phyloP scores from a whole-genome alignment of 2,329 filamentous ascomycete genomes.

The Penicillium rolfsii region DNA sequence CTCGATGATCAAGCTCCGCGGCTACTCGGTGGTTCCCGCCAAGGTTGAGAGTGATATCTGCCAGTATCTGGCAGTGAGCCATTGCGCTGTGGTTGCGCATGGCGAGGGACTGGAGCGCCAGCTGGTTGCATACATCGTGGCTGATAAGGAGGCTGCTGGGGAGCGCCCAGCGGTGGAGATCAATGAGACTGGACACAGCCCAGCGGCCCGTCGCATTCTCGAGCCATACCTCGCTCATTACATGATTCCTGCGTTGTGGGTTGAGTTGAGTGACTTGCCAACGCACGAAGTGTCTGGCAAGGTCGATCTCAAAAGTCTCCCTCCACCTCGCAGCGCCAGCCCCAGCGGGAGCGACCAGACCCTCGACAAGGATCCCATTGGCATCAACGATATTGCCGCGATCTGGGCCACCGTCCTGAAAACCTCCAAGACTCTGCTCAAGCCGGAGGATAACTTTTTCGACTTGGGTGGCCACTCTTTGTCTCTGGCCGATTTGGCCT shows the following conservation, averaged over 20 bases:
- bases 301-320: constrained; percentile 72
- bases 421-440: constrained; percentile 64
- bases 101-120: constrained; percentile 76
- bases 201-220: constrained; percentile 67
- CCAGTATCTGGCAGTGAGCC: constrained; percentile 69
- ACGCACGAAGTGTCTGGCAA: constrained; percentile 81
- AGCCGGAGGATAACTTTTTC: constrained; percentile 75
- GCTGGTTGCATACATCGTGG: constrained; percentile 75
- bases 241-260: constrained; percentile 81
- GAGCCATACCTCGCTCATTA: constrained; percentile 73
- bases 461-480: constrained; percentile 79
- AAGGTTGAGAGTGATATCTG: constrained; percentile 75
- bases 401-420: constrained; percentile 73
- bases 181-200: constrained; percentile 72
- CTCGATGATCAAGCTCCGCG: constrained; percentile 79
- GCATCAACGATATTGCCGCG: constrained; percentile 67
- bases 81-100: constrained; percentile 72
- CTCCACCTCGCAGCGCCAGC: constrained; percentile 62
- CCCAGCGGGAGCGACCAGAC: constrained; percentile 49
- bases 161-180: constrained; percentile 67
- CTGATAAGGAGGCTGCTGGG: constrained; percentile 59
- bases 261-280: constrained; percentile 70
- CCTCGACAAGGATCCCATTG: constrained; percentile 64
- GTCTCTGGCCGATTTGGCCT: constrained; percentile 75
- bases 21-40: constrained; percentile 76